These are phyloP conservation scores for Termitomyces sp. DNA, from an alignment of 768 basidiomycete species.

Conservation along the genomic window DNA sequence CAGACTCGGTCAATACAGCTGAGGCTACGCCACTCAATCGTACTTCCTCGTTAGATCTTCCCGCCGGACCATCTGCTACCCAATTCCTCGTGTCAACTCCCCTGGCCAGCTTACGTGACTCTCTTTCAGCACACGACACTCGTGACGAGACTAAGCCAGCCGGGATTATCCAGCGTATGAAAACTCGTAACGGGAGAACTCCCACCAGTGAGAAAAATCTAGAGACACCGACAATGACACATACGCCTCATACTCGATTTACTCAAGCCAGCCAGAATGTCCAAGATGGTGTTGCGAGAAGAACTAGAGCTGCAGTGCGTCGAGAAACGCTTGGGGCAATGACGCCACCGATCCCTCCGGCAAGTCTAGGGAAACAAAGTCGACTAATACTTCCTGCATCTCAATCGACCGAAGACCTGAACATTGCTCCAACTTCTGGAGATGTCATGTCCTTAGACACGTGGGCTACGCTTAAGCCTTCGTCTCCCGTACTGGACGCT, in stretches of 20 bases:
- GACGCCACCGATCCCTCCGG: conserved; percentile 14
- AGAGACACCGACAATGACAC: not conserved
- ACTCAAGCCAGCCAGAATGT: conserved; percentile 6
- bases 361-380: conserved; percentile 10
- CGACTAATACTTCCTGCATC: conserved; percentile 9
- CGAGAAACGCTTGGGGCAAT: conserved; percentile 12
- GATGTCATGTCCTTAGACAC: conserved; percentile 13
- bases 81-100: not conserved
- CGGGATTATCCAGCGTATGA: conserved; percentile 35
- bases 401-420: conserved; percentile 2
- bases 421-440: conserved; percentile 8
- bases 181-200: conserved; percentile 29
- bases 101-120: not conserved
- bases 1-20: not conserved
- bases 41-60: not conserved
- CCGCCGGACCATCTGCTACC: conserved; percentile 1
- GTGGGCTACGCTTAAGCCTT: conserved; percentile 17
- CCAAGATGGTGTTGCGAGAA: conserved; percentile 15
- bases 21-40: conserved; percentile 3
- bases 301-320: conserved; percentile 18
- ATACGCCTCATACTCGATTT: not conserved
- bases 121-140: not conserved
- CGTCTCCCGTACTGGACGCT: conserved; percentile 14
- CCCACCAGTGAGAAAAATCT: conserved; percentile 6
- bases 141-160: conserved; percentile 3